phyloP scores from a whole-genome alignment of 192 early-diverging fungal species.

The Umbelopsis vinacea region DNA sequence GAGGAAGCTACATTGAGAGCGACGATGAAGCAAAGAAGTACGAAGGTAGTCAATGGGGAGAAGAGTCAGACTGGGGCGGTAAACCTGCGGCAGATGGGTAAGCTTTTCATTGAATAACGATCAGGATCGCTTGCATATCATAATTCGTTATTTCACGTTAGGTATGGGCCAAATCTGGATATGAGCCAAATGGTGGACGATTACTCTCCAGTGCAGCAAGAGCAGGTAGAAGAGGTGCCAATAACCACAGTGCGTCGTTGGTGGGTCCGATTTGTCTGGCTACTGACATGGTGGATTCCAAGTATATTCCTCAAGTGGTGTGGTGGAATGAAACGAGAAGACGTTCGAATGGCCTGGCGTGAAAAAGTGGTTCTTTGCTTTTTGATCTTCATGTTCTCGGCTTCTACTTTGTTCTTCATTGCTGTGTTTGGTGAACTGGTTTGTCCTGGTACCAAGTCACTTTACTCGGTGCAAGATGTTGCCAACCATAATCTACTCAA shows the following conservation, averaged over 20 bases:
- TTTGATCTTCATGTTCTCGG: constrained; percentile 81
- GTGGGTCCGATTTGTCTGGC: constrained; percentile 83
- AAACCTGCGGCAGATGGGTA: constrained; percentile 42
- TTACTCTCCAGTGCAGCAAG: constrained; percentile 33
- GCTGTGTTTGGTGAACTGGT: constrained; percentile 81
- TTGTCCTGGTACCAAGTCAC: constrained; percentile 75
- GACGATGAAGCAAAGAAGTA: constrained; percentile 42
- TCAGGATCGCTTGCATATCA: neutral
- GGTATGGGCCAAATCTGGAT: constrained; percentile 41
- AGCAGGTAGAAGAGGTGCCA: constrained; percentile 56
- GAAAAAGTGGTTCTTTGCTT: constrained; percentile 89
- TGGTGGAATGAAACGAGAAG: constrained; percentile 82
- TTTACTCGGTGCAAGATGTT: constrained; percentile 64
- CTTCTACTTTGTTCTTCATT: constrained; percentile 84
- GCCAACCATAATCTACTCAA: constrained; percentile 58
- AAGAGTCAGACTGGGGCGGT: constrained; percentile 35
- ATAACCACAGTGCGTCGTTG: constrained; percentile 49
- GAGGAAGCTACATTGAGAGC: constrained; percentile 29
- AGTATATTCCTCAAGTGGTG: constrained; percentile 56
- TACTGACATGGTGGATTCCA: constrained; percentile 85
- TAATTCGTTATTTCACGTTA: neutral
- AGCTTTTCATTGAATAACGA: constrained; percentile 13
- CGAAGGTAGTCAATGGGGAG: constrained; percentile 41
- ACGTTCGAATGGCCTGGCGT: constrained; percentile 95
- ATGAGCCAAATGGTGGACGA: constrained; percentile 49